Base-by-base conservation (phyloP, 495 filamentous ascomycete genomes). In the Xylaria telfairii region DNA sequence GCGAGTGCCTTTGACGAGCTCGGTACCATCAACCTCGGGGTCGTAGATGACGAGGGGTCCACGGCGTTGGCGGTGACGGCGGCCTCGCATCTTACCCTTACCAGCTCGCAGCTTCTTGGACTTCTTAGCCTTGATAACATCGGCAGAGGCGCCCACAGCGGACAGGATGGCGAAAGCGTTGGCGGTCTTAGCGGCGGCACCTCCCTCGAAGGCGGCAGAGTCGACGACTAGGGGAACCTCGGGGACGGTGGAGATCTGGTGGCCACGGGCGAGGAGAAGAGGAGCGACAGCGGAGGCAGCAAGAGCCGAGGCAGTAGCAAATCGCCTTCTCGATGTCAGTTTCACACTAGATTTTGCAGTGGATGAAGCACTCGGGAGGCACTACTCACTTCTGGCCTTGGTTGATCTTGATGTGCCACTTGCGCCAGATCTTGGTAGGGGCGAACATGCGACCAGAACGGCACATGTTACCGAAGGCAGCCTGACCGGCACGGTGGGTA, bases 381-480 rank as follows among this genome's bases (percentile, higher is more conserved):
- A 59, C 49, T 42, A 81, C 89, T 80, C 84, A 94, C 93, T 93
- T 96, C 90, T 99, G 95, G 82, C 90, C 90, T 81, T 96, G 90
- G 89, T 96, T 97, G 91, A 99, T 89, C 92, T 98, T 99, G 87
- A 97, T 92, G 89, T 99, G 96, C 96, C 96, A 99, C 89, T 97
- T 98, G 81, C 96, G 89, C 96, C 96, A 99, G 87, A 97, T 93
- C 91, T 98, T 98, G 85, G 96, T 99, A 74, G 96, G 96, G 73
- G 96, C 96, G 87, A 99, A 99, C 96, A 99, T 99, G 86, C 96
- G 96, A 86, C 96, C 96, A 79, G 95, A 97, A 83, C 96, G 94
- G 87, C 96, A 99, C 94, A 92, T 90, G 91, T 99, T 99, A 92
- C 96, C 96, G 86, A 99, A 99, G 75, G 96, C 96, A 86, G 96